Conservation (phyloP, 495 filamentous ascomycete species). For the Lasiosphaeria ovina region DNA sequence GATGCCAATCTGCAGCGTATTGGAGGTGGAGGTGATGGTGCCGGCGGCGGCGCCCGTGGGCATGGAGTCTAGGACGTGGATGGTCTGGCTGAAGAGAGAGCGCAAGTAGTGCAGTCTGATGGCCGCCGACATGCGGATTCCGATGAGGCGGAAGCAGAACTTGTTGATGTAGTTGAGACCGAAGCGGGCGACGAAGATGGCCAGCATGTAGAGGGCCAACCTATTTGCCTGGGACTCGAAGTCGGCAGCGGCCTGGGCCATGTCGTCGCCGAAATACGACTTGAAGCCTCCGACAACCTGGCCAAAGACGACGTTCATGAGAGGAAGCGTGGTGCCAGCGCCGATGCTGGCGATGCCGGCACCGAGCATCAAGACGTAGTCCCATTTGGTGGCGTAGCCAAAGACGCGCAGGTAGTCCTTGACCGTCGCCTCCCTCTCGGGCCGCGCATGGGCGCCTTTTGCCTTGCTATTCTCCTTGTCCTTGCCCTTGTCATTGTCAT, state of each 20-base stretch:
- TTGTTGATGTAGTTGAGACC: slow-evolving; percentile 47
- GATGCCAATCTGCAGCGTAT: slow-evolving; percentile 58
- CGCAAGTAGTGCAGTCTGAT: slow-evolving; percentile 53
- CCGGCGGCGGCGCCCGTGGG: slow-evolving; percentile 51
- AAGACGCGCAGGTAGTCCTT: slow-evolving; percentile 46
- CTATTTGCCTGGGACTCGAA: slow-evolving; percentile 26
- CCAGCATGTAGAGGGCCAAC: slow-evolving; percentile 34
- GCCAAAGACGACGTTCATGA: slow-evolving; percentile 42
- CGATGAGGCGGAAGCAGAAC: slow-evolving; percentile 49
- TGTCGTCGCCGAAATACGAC: slow-evolving; percentile 12
- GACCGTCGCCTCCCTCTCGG: slow-evolving; percentile 43
- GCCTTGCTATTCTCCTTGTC: neutral
- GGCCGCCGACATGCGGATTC: slow-evolving; percentile 50
- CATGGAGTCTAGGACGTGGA: slow-evolving; percentile 59
- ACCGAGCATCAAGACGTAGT: slow-evolving; percentile 37
- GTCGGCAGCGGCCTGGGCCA: neutral
- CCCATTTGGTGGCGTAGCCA: slow-evolving; percentile 43
- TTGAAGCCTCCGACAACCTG: slow-evolving; percentile 33
- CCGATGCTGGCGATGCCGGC: slow-evolving; percentile 35
- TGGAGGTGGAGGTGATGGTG: slow-evolving; percentile 59
- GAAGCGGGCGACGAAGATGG: slow-evolving; percentile 46
- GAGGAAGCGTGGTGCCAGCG: slow-evolving; percentile 33
- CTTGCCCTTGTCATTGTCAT: neutral
- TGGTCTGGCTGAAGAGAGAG: slow-evolving; percentile 53
- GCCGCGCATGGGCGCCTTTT: slow-evolving; percentile 31